Percentiles rank a stretch among this genome's conserved stretches.
phyloP scores from a whole-genome alignment of 306 rosid genomes.

The Gleditsia sinensis region DNA sequence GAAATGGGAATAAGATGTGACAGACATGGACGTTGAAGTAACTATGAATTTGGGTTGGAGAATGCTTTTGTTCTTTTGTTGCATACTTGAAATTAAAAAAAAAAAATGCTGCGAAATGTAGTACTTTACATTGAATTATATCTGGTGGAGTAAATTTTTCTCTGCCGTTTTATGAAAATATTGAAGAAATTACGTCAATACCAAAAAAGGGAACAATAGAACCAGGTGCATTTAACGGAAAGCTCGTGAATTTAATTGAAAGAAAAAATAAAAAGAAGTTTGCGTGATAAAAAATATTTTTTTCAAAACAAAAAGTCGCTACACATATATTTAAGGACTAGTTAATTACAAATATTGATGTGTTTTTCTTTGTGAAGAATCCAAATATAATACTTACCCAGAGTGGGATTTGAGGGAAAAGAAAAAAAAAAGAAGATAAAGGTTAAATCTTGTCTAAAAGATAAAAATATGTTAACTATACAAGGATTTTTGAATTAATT shows the following conservation, averaged over 20 bases:
- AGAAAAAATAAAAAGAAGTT: no score
- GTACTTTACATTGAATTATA: constrained; percentile 34
- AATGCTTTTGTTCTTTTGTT: constrained; percentile 61
- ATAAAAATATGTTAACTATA: no score
- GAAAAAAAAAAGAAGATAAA: no score
- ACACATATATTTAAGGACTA: no score
- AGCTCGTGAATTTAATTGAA: neutral
- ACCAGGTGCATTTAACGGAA: neutral
- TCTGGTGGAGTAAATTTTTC: constrained; percentile 32
- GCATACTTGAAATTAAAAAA: constrained; percentile 40
- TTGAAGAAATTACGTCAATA: neutral
- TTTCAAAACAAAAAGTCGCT: no score
- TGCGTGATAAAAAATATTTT: no score
- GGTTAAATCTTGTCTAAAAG: no score
- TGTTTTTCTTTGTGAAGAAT: no score
- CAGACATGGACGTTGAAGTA: constrained; percentile 66
- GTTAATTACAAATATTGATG: no score
- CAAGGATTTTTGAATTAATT: no score
- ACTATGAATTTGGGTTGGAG: constrained; percentile 53
- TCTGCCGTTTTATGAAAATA: constrained; percentile 36
- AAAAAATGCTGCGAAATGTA: constrained; percentile 18
- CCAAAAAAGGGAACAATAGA: neutral
- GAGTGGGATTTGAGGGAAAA: no score
- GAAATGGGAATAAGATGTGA: constrained; percentile 50
- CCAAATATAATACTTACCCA: no score